Conservation (phyloP, 768 basidiomycete species). For the Suillus decipiens region DNA sequence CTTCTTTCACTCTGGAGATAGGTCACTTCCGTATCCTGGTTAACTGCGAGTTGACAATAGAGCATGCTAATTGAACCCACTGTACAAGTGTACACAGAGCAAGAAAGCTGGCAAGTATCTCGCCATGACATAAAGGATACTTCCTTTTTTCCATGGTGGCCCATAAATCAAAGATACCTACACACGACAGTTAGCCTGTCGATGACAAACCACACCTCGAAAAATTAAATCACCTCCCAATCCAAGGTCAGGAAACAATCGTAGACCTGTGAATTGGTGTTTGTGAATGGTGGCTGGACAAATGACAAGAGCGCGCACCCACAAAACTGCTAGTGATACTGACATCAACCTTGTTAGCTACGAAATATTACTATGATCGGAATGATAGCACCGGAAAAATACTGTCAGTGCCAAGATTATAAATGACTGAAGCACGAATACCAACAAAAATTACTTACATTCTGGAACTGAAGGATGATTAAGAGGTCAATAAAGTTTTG, state of each 20-base stretch:
- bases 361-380: not conserved
- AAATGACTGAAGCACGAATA: not conserved
- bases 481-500: not conserved
- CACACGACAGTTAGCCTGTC: not conserved
- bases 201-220: not conserved
- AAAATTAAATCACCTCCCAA: not conserved
- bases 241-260: conserved; percentile 7
- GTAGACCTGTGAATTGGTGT: not conserved
- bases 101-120: conserved; percentile 1
- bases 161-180: not conserved
- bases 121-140: not conserved
- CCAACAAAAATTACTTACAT: not conserved
- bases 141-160: not conserved
- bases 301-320: not conserved
- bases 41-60: not conserved
- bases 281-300: not conserved
- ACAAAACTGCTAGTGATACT: not conserved
- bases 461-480: not conserved
- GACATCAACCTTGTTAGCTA: not conserved
- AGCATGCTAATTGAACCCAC: not conserved
- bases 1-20: not conserved
- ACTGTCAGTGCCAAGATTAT: not conserved
- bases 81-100: not conserved
- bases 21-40: not conserved
- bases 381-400: conserved; percentile 5